Percentiles rank a stretch among this genome's conserved stretches.
Evolutionary conservation across 371 early-diverging fungal species (phyloP).

Genomic region (Apophysomyces trapeziformis): DNA sequence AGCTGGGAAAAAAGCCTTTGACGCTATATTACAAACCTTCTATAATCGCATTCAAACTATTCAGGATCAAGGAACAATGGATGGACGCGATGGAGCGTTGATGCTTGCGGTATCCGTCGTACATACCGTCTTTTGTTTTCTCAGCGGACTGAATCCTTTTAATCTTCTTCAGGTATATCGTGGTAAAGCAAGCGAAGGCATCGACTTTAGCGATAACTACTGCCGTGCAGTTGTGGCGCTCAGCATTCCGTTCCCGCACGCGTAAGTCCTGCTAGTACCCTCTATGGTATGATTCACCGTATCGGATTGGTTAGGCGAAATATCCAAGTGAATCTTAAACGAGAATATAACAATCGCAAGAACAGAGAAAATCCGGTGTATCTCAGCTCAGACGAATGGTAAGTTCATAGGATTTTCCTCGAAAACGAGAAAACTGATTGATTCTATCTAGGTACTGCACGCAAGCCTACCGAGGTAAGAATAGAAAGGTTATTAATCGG

Average conservation of each 20-base stretch:
- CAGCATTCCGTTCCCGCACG: conserved; percentile 90
- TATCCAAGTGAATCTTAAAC: conserved; percentile 42
- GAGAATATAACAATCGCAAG: conserved; percentile 42
- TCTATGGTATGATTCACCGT: not conserved
- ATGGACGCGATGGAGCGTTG: conserved; percentile 57
- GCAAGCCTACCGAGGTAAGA: conserved; percentile 77
- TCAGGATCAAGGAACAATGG: conserved; percentile 14
- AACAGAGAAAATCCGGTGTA: conserved; percentile 4
- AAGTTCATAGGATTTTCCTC: not conserved
- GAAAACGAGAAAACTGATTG: not conserved
- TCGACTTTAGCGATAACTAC: conserved; percentile 90
- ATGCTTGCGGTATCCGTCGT: conserved; percentile 58
- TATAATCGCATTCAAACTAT: conserved; percentile 38
- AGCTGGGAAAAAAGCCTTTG: conserved; percentile 59
- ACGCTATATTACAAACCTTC: conserved; percentile 49
- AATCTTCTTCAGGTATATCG: conserved; percentile 66
- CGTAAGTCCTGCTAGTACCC: conserved; percentile 25
- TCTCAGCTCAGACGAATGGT: conserved; percentile 3
- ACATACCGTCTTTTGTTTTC: not conserved
- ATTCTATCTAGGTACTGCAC: conserved; percentile 71
- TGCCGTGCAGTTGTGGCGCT: conserved; percentile 89
- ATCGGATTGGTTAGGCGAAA: conserved; percentile 30
- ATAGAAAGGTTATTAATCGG: not conserved
- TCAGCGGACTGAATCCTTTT: conserved; percentile 27
- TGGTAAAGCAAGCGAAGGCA: conserved; percentile 95